Conservation (phyloP, 2,329 filamentous ascomycete species). For the Botryosphaeria dothidea region DNA sequence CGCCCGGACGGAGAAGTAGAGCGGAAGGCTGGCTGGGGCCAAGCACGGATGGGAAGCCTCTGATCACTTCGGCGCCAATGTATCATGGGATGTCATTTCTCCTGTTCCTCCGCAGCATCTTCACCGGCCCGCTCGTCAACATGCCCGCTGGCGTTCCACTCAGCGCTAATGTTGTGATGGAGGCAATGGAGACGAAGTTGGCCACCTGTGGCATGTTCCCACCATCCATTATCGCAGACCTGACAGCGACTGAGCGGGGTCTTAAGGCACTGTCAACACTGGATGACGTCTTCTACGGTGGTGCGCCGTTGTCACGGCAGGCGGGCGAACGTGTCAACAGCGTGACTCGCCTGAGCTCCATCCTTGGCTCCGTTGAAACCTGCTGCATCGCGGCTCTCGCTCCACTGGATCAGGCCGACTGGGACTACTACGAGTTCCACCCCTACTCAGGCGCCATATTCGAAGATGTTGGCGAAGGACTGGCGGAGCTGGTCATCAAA, state of each 20-base stretch:
- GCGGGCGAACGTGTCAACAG: conserved; percentile 25
- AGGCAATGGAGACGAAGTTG: conserved; percentile 20
- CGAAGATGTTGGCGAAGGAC: conserved; percentile 25
- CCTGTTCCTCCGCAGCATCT: conserved; percentile 23
- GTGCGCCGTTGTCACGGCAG: conserved; percentile 22
- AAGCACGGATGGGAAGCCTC: neutral
- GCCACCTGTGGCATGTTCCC: conserved; percentile 26
- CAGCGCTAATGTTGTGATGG: conserved; percentile 17
- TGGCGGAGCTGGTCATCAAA: conserved; percentile 22
- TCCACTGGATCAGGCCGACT: conserved; percentile 21
- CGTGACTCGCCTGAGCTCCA: conserved; percentile 24
- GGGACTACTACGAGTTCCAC: conserved; percentile 29
- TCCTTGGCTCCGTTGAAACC: conserved; percentile 28
- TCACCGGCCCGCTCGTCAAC: conserved; percentile 14
- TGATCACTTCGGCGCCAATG: neutral
- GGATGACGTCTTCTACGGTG: conserved; percentile 25
- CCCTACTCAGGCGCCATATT: conserved; percentile 27
- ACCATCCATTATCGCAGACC: conserved; percentile 28
- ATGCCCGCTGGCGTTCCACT: conserved; percentile 3
- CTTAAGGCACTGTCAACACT: conserved; percentile 24
- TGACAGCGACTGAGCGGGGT: conserved; percentile 27
- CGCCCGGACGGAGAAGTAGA: conserved; percentile 18
- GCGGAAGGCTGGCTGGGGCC: conserved; percentile 3
- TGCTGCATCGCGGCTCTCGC: conserved; percentile 25
- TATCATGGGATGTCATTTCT: neutral